Evolutionary conservation across 2,329 filamentous ascomycete genomes (phyloP).

Genomic region (Fusarium sp.): DNA sequence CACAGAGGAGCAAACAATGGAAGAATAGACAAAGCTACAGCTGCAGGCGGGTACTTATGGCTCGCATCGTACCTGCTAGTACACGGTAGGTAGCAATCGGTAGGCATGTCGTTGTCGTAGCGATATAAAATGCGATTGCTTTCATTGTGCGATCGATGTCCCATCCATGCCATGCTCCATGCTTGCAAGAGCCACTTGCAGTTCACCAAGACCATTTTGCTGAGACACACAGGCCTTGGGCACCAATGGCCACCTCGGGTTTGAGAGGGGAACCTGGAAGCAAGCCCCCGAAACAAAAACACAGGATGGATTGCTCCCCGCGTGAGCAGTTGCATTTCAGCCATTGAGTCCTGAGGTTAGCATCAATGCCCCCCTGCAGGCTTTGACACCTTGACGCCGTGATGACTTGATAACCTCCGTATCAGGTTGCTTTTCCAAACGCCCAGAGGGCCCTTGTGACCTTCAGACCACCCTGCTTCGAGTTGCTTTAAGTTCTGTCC

Average conservation of each 20-base stretch:
- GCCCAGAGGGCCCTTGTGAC: neutral
- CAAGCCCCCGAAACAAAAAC: neutral
- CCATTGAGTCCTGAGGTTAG: constrained; percentile 3
- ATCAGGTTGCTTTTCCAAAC: neutral
- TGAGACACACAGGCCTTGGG: constrained; percentile 1
- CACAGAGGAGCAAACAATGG: constrained; percentile 13
- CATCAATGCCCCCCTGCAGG: constrained; percentile 6
- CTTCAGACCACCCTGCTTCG: neutral
- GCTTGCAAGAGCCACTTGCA: constrained; percentile 32
- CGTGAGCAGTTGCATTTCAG: constrained; percentile 31
- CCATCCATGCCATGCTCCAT: neutral
- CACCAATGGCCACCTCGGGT: constrained; percentile 7
- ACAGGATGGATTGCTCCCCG: constrained; percentile 22
- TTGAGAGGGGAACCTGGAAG: constrained; percentile 13
- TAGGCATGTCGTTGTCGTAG: constrained; percentile 16
- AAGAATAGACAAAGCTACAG: constrained; percentile 21
- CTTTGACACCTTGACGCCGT: constrained; percentile 20
- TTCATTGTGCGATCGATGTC: constrained; percentile 16
- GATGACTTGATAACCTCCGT: neutral
- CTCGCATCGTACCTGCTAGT: neutral
- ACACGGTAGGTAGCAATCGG: neutral
- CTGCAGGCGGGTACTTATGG: constrained; percentile 1
- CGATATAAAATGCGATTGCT: constrained; percentile 26
- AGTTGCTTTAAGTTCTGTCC: neutral
- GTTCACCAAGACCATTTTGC: neutral